Conservation (phyloP, 192 early-diverging fungal genomes). For the Geosiphon pyriformis region DNA sequence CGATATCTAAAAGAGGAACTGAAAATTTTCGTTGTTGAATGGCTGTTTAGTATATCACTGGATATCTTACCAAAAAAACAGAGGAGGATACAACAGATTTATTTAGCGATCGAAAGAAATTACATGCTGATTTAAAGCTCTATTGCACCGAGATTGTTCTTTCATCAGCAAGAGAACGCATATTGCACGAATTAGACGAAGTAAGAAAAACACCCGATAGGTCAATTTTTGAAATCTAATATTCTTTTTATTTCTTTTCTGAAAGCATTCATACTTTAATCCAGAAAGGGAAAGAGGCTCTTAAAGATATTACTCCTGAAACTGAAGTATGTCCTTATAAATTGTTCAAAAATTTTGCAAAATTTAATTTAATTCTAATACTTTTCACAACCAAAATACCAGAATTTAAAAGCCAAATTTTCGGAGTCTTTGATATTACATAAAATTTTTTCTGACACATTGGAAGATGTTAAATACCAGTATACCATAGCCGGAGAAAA, state of each 20-base stretch:
- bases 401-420: conserved; percentile 39
- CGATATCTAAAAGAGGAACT: not conserved
- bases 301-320: conserved; percentile 36
- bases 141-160: conserved; percentile 40
- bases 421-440: conserved; percentile 32
- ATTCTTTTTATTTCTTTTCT: conserved; percentile 21
- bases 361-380: not conserved
- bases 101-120: conserved; percentile 35
- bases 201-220: conserved; percentile 11
- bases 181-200: conserved; percentile 38
- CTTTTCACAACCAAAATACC: not conserved
- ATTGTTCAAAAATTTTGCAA: not conserved
- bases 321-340: conserved; percentile 31
- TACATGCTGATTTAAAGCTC: conserved; percentile 36
- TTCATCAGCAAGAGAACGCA: conserved; percentile 36
- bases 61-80: conserved; percentile 39
- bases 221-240: conserved; percentile 12
- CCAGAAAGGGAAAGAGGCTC: conserved; percentile 33
- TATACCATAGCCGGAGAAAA: conserved; percentile 22
- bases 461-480: conserved; percentile 28
- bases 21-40: conserved; percentile 15
- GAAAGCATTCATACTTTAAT: conserved; percentile 18
- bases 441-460: conserved; percentile 35
- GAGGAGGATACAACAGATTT: conserved; percentile 38
- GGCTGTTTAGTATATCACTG: conserved; percentile 37